Base-by-base conservation (phyloP, 371 early-diverging fungal genomes). In the Parasitella parasitica region DNA sequence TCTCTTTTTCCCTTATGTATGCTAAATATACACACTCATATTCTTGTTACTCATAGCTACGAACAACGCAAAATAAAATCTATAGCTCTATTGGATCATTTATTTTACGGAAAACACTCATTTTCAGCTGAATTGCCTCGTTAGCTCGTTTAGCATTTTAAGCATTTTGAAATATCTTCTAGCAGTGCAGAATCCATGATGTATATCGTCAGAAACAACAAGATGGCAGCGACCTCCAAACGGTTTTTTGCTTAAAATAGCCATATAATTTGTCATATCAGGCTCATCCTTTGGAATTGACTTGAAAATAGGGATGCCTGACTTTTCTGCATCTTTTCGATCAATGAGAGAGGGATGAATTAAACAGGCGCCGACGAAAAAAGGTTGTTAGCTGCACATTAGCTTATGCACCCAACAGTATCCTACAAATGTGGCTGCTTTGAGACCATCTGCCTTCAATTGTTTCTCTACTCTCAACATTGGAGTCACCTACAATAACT, bases 321-420 rank as follows among this genome's bases (percentile, higher is more conserved):
- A 77, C 35, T 60, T 65, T 35, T 71, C 80, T 41, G 85, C 80
- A 48, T 82, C 83, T n/a, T 73, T 81, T n/a, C 54, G 46, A 16
- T 70, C 62, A 52, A 88, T 61, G 30, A 76, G 69, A 4, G 84
- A 78, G 11, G 90, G 88, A 58, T 90, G 90, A 41, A 87, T 77
- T 8, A 81, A 54, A 1, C 85, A 80, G 16, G 76, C 84, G 54
- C 79, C 84, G 8, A 61, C 67, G 38, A 72, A 70, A 59, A 79
- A 76, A 8, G 58, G 37, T 22, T 69, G 61, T 8, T 50, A 15
- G 16, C 68, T 34, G 46, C n/a, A 67, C 62, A 57, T 82, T 81
- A 15, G 73, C 85, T 43, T 86, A n/a, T n/a, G n/a, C n/a, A n/a
- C 87, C 87, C 87, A 87, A 73, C 87, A 88, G 71, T 85, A 85